Evolutionary conservation across 1,284 basidiomycete species (phyloP).

Genomic region (Malassezia obtusa): DNA sequence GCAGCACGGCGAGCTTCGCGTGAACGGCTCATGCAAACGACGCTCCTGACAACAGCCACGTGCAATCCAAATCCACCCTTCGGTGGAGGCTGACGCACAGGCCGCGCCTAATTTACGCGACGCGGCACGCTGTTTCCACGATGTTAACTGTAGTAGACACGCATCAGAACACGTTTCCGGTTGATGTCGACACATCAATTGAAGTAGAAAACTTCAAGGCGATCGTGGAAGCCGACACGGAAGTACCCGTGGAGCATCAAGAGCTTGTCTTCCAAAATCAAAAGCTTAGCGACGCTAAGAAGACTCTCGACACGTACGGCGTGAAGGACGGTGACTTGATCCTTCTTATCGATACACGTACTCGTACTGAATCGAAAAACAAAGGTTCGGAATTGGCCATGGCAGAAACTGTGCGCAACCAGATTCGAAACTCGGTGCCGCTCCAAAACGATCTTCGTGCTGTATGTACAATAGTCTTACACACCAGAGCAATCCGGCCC

Average conservation of each 20-base stretch:
- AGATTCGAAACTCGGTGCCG: conserved; percentile 69
- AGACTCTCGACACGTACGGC: conserved; percentile 27
- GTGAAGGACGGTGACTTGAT: conserved; percentile 36
- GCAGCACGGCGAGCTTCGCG: not conserved
- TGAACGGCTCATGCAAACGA: not conserved
- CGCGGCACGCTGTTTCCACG: not conserved
- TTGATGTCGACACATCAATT: conserved; percentile 36
- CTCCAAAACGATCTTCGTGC: conserved; percentile 66
- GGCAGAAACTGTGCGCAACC: conserved; percentile 77
- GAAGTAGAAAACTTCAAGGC: conserved; percentile 41
- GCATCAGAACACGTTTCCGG: conserved; percentile 29
- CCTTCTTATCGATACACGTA: conserved; percentile 17
- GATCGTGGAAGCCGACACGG: conserved; percentile 31
- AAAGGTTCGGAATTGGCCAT: conserved; percentile 50
- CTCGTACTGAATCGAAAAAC: not conserved
- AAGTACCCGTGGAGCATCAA: conserved; percentile 28
- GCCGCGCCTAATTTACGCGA: not conserved
- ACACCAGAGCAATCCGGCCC: conserved; percentile 21
- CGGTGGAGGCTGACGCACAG: conserved; percentile 4
- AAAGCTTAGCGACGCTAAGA: conserved; percentile 21
- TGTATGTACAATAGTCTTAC: conserved; percentile 5
- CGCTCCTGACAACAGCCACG: not conserved
- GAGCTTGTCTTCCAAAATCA: conserved; percentile 23
- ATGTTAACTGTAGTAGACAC: conserved; percentile 44
- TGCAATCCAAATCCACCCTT: not conserved